These are phyloP conservation scores for Monosporascus ibericus DNA, from an alignment of 2,329 filamentous ascomycete genomes.

Conservation along the genomic window DNA sequence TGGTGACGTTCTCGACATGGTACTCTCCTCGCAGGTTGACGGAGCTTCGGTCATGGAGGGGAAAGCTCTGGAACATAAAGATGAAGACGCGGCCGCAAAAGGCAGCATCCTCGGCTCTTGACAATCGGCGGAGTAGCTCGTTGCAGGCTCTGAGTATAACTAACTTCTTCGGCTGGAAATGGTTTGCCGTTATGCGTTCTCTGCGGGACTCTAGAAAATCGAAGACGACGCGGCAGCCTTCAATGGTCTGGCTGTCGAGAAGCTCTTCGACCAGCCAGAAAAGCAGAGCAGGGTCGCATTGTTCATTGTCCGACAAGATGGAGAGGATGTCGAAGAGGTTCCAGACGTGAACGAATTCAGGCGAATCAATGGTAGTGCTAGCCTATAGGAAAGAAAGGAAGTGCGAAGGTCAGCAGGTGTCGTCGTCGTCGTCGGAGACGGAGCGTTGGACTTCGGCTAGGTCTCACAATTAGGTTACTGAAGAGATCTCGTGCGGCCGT, in stretches of 20 bases:
- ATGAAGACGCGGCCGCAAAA: conserved; percentile 98
- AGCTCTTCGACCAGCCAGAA: conserved; percentile 93
- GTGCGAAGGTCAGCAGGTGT: conserved; percentile 25
- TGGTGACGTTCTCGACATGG: conserved; percentile 89
- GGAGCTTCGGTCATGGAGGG: conserved; percentile 91
- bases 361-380: conserved; percentile 67
- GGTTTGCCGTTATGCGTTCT: conserved; percentile 75
- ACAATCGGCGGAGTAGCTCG: conserved; percentile 85
- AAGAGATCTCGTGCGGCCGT: conserved; percentile 78
- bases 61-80: conserved; percentile 97
- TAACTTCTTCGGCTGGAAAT: conserved; percentile 78
- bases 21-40: conserved; percentile 96
- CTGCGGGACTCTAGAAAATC: conserved; percentile 91
- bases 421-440: not conserved
- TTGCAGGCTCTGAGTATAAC: conserved; percentile 93
- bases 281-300: conserved; percentile 70
- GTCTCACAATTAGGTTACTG: conserved; percentile 67
- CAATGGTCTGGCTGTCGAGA: conserved; percentile 90
- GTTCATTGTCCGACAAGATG: conserved; percentile 76
- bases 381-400: conserved; percentile 45
- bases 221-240: conserved; percentile 85
- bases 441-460: not conserved
- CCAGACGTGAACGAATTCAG: conserved; percentile 80
- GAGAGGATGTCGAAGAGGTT: conserved; percentile 90
- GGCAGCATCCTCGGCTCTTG: conserved; percentile 92